Base-by-base conservation (phyloP, 2,329 filamentous ascomycete species). In the Neonectria magnoliae region DNA sequence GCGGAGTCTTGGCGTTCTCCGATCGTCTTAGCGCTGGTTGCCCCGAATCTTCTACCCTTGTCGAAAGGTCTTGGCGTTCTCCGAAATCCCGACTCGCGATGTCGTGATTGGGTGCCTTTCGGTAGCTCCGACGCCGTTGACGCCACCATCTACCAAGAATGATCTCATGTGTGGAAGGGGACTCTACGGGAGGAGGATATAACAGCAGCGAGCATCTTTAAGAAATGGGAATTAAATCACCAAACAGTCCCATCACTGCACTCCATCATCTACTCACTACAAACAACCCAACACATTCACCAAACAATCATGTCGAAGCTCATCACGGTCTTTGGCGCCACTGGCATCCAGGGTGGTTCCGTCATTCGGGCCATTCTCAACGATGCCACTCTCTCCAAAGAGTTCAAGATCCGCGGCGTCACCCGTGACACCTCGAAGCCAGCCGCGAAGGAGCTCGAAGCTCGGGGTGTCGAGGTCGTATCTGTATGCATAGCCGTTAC, bases 261-360 rank as follows among this genome's bases (percentile, higher is more conserved):
- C 7, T 16, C n/a, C 18, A 42, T 16, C n/a, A 42, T 9, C 38
- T 4, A 25, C 25, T n/a, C 38, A 14, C 33, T 42, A 42, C n/a
- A 42, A 42, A 42, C 7, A 8, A 42, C 10, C 11, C 38, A 18
- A 2, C 4, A 9, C 4, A 18, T n/a, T 3, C 57, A 38, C 25
- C 50, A 51, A 47, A 5, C 38, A 44, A 44, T 16, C 53, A 77
- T 79, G 77, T 80, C 81, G 68, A 80, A 80, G 64, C 73, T 80
- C 51, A 67, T 81, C 22, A 77, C 79, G 13, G 80, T 83, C n/a
- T 84, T 84, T 54, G 83, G 83, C 27, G 82, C 81, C 57, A 85
- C 83, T 3, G 83, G 83, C 60, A 79, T 80, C 65, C 84, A 87
- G 71, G 84, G 84, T 45, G 81, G 81, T 38, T 83, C 82, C 31